phyloP scores from a whole-genome alignment of 2,329 filamentous ascomycete species.

The Raffaelea arxii region DNA sequence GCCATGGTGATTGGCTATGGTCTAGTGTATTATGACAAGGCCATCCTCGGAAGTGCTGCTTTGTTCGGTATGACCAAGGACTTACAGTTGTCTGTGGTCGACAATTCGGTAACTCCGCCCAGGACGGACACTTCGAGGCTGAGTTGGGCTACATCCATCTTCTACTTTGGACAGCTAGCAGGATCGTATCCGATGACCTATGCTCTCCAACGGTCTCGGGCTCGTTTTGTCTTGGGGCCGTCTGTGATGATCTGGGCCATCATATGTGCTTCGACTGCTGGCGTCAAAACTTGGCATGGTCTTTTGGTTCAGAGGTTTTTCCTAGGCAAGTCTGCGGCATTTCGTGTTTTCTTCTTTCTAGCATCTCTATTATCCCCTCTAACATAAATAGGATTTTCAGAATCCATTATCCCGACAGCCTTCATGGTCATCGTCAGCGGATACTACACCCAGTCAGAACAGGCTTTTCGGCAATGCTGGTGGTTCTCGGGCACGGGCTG shows the following conservation, averaged over 20 bases:
- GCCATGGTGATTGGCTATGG: constrained; percentile 49
- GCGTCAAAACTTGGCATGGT: constrained; percentile 36
- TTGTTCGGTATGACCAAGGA: constrained; percentile 67
- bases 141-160: constrained; percentile 68
- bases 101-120: constrained; percentile 33
- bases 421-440: constrained; percentile 56
- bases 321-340: constrained; percentile 23
- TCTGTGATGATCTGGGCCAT: constrained; percentile 57
- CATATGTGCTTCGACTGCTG: constrained; percentile 46
- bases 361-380: not conserved
- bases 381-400: constrained; percentile 48
- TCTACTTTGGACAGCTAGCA: constrained; percentile 72
- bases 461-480: constrained; percentile 54
- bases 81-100: constrained; percentile 46
- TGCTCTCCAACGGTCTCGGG: constrained; percentile 56
- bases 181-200: constrained; percentile 68
- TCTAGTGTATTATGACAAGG: constrained; percentile 63
- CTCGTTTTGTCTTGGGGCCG: constrained; percentile 52
- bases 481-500: constrained; percentile 54
- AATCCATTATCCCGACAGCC: constrained; percentile 54
- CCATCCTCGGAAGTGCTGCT: constrained; percentile 62
- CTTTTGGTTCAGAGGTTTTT: constrained; percentile 60
- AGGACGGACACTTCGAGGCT: constrained; percentile 57
- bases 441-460: constrained; percentile 57
- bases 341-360: not conserved